phyloP scores from a whole-genome alignment of 2,329 filamentous ascomycete species.

The Escovopsis sp. region DNA sequence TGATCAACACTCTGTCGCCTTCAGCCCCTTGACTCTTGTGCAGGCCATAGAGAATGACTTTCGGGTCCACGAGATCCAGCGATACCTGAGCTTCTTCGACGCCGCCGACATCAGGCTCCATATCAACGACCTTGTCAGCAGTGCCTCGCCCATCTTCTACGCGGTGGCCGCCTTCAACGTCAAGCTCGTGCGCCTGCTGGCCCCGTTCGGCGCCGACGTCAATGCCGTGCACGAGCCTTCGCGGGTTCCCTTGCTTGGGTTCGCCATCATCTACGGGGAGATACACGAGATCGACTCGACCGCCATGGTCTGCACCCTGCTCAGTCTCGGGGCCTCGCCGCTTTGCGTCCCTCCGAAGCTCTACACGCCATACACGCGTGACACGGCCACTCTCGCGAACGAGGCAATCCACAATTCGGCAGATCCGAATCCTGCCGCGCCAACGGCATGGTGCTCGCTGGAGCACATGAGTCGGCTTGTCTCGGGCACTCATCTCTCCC shows the following conservation, averaged over 20 bases:
- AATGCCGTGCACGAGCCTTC: neutral
- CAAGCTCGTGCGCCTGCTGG: conserved; percentile 2
- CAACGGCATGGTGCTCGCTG: conserved; percentile 10
- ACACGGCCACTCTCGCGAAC: neutral
- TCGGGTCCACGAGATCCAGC: neutral
- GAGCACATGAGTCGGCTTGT: conserved; percentile 10
- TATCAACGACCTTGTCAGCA: conserved; percentile 1
- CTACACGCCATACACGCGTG: neutral
- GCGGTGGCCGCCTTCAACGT: conserved; percentile 3
- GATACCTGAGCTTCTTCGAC: neutral
- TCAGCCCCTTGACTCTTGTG: too few relatives aligned
- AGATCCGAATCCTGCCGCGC: too few relatives aligned
- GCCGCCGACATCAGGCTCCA: neutral
- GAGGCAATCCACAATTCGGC: neutral
- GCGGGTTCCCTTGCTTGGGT: conserved; percentile 1
- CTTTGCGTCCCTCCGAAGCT: neutral
- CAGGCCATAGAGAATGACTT: conserved; percentile 2
- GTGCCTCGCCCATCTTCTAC: conserved; percentile 2
- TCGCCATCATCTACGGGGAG: conserved; percentile 3
- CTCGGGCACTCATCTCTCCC: conserved; percentile 13
- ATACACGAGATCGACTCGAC: conserved; percentile 1
- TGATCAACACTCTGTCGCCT: too few relatives aligned
- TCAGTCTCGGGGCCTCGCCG: conserved; percentile 3
- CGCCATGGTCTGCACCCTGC: conserved; percentile 3
- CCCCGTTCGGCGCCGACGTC: neutral